Percentiles rank a stretch among this genome's conserved stretches.
Evolutionary conservation across 768 basidiomycete genomes (phyloP).

Genomic region (Butyriboletus loyo): DNA sequence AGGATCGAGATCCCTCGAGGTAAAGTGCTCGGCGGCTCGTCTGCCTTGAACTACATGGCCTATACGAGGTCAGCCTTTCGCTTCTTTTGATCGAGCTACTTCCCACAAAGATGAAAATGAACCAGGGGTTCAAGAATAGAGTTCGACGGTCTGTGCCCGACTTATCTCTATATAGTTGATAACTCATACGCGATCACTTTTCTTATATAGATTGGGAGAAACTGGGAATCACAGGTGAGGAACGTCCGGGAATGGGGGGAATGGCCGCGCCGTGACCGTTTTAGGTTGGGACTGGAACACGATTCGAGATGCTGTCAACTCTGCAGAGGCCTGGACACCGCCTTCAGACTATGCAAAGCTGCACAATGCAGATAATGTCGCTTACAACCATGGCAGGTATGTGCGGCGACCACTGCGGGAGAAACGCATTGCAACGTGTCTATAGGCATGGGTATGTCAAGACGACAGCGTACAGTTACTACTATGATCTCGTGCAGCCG

Average conservation of each 20-base stretch:
- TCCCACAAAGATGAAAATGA: not conserved
- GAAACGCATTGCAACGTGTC: not conserved
- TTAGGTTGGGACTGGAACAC: conserved; percentile 16
- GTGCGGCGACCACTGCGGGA: not conserved
- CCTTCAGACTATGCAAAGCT: conserved; percentile 11
- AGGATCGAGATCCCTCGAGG: conserved; percentile 6
- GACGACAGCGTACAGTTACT: conserved; percentile 16
- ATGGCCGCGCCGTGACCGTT: not conserved
- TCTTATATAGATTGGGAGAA: conserved; percentile 8
- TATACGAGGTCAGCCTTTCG: conserved; percentile 3
- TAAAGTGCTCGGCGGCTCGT: conserved; percentile 14
- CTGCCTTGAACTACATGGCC: conserved; percentile 14
- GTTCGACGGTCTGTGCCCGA: conserved; percentile 3
- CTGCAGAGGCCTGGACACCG: conserved; percentile 14
- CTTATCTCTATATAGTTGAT: not conserved
- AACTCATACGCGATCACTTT: not conserved
- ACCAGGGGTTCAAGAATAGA: conserved; percentile 15
- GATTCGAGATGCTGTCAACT: conserved; percentile 9
- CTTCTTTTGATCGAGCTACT: not conserved
- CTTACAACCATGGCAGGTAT: conserved; percentile 12
- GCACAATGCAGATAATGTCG: conserved; percentile 9
- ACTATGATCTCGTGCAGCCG: conserved; percentile 10
- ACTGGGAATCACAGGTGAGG: conserved; percentile 14
- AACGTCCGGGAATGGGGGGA: too few species aligned
- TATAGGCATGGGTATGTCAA: conserved; percentile 12